phyloP scores from a whole-genome alignment of 306 rosid species.

The Lupinus albus region DNA sequence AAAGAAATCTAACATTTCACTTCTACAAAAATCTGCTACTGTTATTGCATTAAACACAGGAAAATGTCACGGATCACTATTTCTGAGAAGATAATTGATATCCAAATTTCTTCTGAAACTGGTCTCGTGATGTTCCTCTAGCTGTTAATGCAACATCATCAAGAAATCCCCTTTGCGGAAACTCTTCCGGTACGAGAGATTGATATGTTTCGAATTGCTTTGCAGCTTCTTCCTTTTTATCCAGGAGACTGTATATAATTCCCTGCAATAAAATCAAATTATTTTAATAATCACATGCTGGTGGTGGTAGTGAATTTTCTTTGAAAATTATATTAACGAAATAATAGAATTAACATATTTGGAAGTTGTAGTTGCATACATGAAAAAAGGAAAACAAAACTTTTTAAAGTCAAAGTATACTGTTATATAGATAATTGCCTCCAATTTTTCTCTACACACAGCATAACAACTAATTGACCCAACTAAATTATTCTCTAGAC shows the following conservation, averaged over 20 bases:
- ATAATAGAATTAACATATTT: background rate
- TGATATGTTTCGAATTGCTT: slow-evolving; percentile 74
- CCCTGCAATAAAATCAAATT: slow-evolving; percentile 56
- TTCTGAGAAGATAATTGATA: slow-evolving; percentile 57
- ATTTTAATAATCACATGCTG: slow-evolving; percentile 15
- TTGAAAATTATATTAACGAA: slow-evolving; percentile 2
- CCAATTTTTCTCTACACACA: slow-evolving; percentile 1
- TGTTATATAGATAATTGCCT: background rate
- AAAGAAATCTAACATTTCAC: slow-evolving; percentile 8
- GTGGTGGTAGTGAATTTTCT: background rate
- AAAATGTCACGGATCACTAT: slow-evolving; percentile 4
- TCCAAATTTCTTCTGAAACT: slow-evolving; percentile 61
- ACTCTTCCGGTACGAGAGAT: slow-evolving; percentile 78
- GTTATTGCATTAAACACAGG: slow-evolving; percentile 32
- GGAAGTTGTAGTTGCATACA: too few species aligned
- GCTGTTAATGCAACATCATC: slow-evolving; percentile 80
- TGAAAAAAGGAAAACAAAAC: background rate
- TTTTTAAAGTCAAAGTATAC: background rate
- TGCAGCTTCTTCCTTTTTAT: slow-evolving; percentile 77
- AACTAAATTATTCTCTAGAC: too few species aligned
- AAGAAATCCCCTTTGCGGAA: slow-evolving; percentile 82
- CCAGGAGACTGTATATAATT: slow-evolving; percentile 77
- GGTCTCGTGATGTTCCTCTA: slow-evolving; percentile 55
- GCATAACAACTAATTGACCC: background rate
- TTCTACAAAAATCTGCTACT: background rate